These are phyloP conservation scores for Gracilaria caudata DNA, from an alignment of 23 red algal genomes.

Conservation along the genomic window DNA sequence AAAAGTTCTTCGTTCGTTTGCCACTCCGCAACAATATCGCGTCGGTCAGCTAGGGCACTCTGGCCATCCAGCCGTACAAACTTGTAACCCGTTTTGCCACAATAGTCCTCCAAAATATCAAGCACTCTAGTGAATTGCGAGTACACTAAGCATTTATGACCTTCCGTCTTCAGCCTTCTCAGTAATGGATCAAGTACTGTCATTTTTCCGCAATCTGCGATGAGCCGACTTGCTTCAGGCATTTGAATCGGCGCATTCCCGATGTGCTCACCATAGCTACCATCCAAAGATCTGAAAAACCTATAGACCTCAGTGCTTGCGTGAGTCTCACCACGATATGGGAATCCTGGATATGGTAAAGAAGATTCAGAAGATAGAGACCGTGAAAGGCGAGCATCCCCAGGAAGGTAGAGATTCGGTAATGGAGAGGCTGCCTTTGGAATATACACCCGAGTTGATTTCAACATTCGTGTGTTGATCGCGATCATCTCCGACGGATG, in stretches of 20 bases:
- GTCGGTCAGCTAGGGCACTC: slow-evolving; percentile 78
- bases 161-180: slow-evolving; percentile 76
- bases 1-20: slow-evolving; percentile 92
- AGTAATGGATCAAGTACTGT: slow-evolving; percentile 84
- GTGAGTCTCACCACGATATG: slow-evolving; percentile 23
- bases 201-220: slow-evolving; percentile 94
- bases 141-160: slow-evolving; percentile 93
- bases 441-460: slow-evolving; percentile 59
- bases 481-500: slow-evolving; percentile 71
- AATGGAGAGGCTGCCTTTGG: slow-evolving; percentile 57
- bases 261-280: slow-evolving; percentile 67
- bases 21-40: slow-evolving; percentile 95
- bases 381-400: slow-evolving; percentile 30
- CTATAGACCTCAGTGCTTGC: slow-evolving; percentile 46
- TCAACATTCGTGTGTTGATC: slow-evolving; percentile 52
- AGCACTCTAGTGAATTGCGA: slow-evolving; percentile 93
- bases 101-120: slow-evolving; percentile 98
- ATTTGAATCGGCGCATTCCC: slow-evolving; percentile 73
- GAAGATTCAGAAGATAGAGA: slow-evolving; percentile 17
- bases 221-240: slow-evolving; percentile 82
- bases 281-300: slow-evolving; percentile 60
- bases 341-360: slow-evolving; percentile 59
- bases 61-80: slow-evolving; percentile 92
- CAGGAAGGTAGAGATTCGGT: slow-evolving; percentile 52
- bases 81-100: slow-evolving; percentile 70